Evolutionary conservation across 306 rosid species (phyloP).

Genomic region (Quercus wislizeni): DNA sequence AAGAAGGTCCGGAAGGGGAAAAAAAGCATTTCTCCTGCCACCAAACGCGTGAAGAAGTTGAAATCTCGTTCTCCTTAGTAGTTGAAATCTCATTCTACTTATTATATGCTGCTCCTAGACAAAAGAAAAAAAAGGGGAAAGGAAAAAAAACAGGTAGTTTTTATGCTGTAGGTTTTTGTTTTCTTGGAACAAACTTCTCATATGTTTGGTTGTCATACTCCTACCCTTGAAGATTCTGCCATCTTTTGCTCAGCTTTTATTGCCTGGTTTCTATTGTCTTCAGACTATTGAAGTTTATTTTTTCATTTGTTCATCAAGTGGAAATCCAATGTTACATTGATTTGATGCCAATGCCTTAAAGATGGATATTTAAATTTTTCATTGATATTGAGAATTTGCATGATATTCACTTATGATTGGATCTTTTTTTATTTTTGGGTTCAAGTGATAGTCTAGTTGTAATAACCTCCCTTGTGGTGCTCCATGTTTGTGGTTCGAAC

Average conservation of each 20-base stretch:
- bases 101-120: conserved; percentile 5
- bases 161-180: background rate
- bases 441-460: no score
- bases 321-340: background rate
- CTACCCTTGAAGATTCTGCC: background rate
- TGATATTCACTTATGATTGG: background rate
- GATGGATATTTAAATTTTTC: background rate
- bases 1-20: conserved; percentile 67
- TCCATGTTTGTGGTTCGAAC: no score
- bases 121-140: background rate
- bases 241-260: background rate
- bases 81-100: conserved; percentile 35
- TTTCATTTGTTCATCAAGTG: conserved; percentile 30
- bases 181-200: background rate
- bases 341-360: background rate
- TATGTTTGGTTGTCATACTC: background rate
- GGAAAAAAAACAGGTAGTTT: background rate
- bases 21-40: conserved; percentile 40
- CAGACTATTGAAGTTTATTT: conserved; percentile 10
- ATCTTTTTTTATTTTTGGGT: no score
- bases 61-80: conserved; percentile 43
- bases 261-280: background rate
- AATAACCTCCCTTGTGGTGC: no score
- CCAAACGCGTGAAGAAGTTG: conserved; percentile 71
- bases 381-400: background rate